Evolutionary conservation across 257 asterid species (phyloP).

Genomic region (Agastache rugosa): DNA sequence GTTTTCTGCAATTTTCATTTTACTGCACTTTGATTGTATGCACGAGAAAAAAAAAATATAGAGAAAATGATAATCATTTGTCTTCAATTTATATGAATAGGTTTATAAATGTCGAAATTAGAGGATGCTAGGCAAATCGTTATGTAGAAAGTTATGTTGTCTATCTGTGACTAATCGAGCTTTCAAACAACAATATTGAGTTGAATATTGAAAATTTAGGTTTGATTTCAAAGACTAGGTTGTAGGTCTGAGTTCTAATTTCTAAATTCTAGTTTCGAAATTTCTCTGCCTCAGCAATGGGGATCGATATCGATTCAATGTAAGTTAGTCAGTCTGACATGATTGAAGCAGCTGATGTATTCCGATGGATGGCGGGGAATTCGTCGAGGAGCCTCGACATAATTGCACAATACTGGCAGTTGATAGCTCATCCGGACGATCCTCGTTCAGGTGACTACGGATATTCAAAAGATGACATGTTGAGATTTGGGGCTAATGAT

Average conservation of each 20-base stretch:
- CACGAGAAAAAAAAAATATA: not conserved
- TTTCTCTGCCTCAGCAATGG: not conserved
- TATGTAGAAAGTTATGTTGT: not conserved
- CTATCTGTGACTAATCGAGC: not conserved
- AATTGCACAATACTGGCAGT: slow-evolving; percentile 90
- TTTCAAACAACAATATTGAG: no score
- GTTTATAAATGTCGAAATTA: not conserved
- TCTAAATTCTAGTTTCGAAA: no score
- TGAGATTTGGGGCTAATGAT: slow-evolving; percentile 69
- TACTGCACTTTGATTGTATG: not conserved
- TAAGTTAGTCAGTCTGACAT: slow-evolving; percentile 12
- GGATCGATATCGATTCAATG: not conserved
- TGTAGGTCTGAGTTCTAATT: not conserved
- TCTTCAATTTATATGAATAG: not conserved
- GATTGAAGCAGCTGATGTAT: slow-evolving; percentile 71
- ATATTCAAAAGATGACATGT: slow-evolving; percentile 71
- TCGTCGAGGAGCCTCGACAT: slow-evolving; percentile 72
- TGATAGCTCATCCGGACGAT: slow-evolving; percentile 65
- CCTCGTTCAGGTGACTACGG: slow-evolving; percentile 88
- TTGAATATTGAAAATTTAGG: not conserved
- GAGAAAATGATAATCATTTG: not conserved
- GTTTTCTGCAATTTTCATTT: slow-evolving; percentile 17
- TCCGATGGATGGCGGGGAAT: slow-evolving; percentile 90
- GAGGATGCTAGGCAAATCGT: not conserved
- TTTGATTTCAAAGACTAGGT: not conserved